Conservation (phyloP, 2,329 filamentous ascomycete genomes). For the Diaporthe nobilis region DNA sequence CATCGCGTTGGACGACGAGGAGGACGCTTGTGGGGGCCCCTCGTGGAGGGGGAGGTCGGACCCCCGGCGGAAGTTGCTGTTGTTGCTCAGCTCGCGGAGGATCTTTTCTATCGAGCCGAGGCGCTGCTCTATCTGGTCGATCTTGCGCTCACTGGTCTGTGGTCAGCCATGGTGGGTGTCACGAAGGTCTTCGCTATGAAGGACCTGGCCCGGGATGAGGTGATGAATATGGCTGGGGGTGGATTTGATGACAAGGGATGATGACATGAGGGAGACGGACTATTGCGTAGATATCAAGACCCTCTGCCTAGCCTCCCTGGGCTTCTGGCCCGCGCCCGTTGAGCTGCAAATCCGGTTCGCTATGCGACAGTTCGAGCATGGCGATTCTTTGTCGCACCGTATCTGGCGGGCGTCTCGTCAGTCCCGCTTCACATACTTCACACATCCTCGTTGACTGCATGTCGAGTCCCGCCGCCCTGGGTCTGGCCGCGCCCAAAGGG, state of each 20-base stretch:
- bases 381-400: constrained; percentile 70
- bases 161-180: constrained; percentile 27
- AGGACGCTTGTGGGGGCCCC: constrained; percentile 12
- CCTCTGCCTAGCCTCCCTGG: constrained; percentile 68
- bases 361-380: constrained; percentile 70
- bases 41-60: constrained; percentile 35
- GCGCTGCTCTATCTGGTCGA: constrained; percentile 62
- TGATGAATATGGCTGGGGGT: not conserved
- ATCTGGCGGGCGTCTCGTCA: constrained; percentile 57
- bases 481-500: not conserved
- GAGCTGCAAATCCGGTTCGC: constrained; percentile 68
- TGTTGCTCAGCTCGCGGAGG: constrained; percentile 55
- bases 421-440: not conserved
- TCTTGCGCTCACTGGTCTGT: constrained; percentile 64
- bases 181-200: not conserved
- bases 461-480: not conserved
- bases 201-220: not conserved
- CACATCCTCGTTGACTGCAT: too few species aligned
- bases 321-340: constrained; percentile 67
- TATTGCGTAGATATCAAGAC: constrained; percentile 74
- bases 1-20: not conserved
- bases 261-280: constrained; percentile 54
- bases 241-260: not conserved
- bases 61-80: constrained; percentile 42
- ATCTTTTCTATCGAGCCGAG: constrained; percentile 61